Evolutionary conservation across 1,284 basidiomycete species (phyloP).

Genomic region (Sphaerobolus stellatus): DNA sequence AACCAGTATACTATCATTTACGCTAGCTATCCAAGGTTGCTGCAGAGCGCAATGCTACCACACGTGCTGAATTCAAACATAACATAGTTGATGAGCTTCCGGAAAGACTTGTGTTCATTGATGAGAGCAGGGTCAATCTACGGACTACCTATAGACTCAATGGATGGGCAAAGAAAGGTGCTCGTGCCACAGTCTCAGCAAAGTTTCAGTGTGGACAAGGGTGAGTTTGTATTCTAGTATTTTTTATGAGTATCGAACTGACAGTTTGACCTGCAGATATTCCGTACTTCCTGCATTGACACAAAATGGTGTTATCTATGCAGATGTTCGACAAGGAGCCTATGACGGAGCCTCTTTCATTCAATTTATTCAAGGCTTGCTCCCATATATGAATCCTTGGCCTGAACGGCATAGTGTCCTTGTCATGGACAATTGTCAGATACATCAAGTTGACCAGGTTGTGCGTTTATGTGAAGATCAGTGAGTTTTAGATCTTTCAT

Average conservation of each 20-base stretch:
- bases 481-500: background rate
- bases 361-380: no score
- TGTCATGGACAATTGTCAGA: no score
- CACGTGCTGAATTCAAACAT: background rate
- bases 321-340: no score
- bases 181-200: slow-evolving; percentile 2
- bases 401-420: no score
- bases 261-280: no score
- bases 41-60: slow-evolving; percentile 1
- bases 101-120: slow-evolving; percentile 19
- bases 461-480: no score
- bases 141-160: slow-evolving; percentile 6
- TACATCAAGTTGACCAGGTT: no score
- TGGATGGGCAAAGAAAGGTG: slow-evolving; percentile 13
- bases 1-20: background rate
- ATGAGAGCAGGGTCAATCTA: slow-evolving; percentile 15
- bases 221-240: slow-evolving; percentile 7
- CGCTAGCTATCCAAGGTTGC: background rate
- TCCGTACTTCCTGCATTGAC: no score
- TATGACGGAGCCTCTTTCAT: no score
- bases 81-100: slow-evolving; percentile 6
- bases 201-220: slow-evolving; percentile 15
- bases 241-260: no score
- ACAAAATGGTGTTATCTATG: no score
- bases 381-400: no score